Evolutionary conservation across 2,329 filamentous ascomycete genomes (phyloP).

Genomic region (Lecanoromycetidae sp.): DNA sequence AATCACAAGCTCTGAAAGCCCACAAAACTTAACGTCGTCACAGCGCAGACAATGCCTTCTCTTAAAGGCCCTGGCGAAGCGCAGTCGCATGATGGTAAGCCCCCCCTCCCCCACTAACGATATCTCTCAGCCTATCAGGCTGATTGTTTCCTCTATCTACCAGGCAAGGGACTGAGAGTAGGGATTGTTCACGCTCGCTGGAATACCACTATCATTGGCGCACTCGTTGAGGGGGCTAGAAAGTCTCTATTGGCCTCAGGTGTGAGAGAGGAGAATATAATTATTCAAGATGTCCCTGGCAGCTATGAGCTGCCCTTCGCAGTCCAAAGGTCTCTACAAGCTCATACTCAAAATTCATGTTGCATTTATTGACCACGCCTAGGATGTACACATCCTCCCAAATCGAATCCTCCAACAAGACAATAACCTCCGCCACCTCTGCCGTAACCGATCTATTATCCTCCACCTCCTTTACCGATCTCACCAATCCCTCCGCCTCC

Average conservation of each 20-base stretch:
- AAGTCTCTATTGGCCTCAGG: slow-evolving; percentile 65
- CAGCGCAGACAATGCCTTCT: slow-evolving; percentile 33
- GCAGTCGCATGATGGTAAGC: slow-evolving; percentile 44
- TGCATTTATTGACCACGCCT: background rate
- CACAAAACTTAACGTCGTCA: background rate
- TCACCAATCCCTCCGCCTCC: too few species aligned
- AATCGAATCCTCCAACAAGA: slow-evolving; percentile 56
- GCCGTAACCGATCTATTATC: slow-evolving; percentile 67
- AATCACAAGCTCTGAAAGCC: background rate
- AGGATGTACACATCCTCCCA: slow-evolving; percentile 79
- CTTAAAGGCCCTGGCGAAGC: slow-evolving; percentile 53
- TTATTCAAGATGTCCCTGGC: slow-evolving; percentile 79
- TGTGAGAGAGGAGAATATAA: slow-evolving; percentile 78
- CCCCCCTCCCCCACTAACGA: background rate
- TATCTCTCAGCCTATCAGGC: background rate
- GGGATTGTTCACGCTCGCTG: slow-evolving; percentile 93
- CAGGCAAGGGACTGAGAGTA: slow-evolving; percentile 65
- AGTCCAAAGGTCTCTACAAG: slow-evolving; percentile 55
- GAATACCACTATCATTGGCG: slow-evolving; percentile 80
- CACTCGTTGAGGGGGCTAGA: slow-evolving; percentile 69
- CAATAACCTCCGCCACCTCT: slow-evolving; percentile 35
- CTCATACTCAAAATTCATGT: background rate
- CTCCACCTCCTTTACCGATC: slow-evolving; percentile 53
- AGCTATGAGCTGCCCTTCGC: slow-evolving; percentile 91
- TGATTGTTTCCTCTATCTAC: background rate